These are phyloP conservation scores for Alternaria longipes DNA, from an alignment of 2,329 filamentous ascomycete genomes.

Conservation along the genomic window DNA sequence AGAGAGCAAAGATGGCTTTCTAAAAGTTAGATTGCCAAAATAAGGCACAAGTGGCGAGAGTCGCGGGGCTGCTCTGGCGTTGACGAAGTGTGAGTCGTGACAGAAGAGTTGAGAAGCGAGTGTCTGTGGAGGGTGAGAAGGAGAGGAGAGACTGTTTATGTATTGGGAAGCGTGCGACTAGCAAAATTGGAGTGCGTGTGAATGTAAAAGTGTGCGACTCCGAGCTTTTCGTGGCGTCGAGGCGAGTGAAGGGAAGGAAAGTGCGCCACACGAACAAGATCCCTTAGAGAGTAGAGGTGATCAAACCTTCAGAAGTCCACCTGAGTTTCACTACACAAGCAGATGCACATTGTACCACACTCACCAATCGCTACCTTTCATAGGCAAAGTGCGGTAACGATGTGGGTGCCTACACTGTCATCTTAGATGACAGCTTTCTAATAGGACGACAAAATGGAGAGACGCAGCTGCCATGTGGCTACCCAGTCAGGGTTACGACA, in stretches of 20 bases:
- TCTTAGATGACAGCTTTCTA: neutral
- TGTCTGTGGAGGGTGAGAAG: neutral
- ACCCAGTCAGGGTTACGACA: neutral
- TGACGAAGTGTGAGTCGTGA: neutral
- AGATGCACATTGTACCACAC: neutral
- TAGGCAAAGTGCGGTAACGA: neutral
- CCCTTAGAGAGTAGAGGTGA: neutral
- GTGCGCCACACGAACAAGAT: neutral
- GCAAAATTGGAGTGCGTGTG: neutral
- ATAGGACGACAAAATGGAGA: neutral
- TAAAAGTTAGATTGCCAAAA: neutral
- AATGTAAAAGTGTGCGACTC: neutral
- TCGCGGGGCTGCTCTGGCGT: neutral
- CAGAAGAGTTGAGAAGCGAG: neutral
- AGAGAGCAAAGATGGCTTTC: neutral
- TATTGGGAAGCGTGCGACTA: neutral
- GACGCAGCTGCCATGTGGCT: neutral
- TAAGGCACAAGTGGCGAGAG: neutral
- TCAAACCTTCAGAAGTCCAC: neutral
- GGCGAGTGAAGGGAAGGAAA: conserved; percentile 10
- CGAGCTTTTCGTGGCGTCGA: conserved; percentile 3
- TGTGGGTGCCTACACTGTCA: neutral
- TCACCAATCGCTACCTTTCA: neutral
- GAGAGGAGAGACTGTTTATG: neutral
- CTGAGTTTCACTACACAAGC: neutral